Evolutionary conservation across 306 rosid species (phyloP).

Genomic region (Acacia crassicarpa): DNA sequence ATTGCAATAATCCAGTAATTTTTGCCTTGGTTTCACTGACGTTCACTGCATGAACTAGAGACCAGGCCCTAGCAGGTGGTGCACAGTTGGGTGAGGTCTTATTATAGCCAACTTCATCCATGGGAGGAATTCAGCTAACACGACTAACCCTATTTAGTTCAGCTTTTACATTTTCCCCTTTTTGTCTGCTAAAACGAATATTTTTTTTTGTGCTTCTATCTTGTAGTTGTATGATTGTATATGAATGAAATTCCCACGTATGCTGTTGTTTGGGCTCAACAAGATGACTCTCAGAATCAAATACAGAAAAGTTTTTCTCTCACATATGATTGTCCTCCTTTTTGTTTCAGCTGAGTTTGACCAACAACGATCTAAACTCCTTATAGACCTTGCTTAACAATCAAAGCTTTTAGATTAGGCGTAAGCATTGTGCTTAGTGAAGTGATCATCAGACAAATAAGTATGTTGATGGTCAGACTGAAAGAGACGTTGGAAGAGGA

Average conservation of each 20-base stretch:
- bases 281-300: neutral
- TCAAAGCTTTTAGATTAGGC: constrained; percentile 1
- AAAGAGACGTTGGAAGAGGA: neutral
- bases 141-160: constrained; percentile 26
- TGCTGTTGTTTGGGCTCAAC: neutral
- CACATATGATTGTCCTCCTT: neutral
- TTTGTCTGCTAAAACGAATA: neutral
- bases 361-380: neutral
- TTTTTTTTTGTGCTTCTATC: constrained; percentile 5
- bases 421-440: neutral
- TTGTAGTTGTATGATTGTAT: constrained; percentile 16
- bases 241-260: constrained; percentile 17
- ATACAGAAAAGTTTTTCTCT: neutral
- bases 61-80: neutral
- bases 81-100: constrained; percentile 45
- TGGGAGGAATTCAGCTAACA: constrained; percentile 38
- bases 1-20: constrained; percentile 44
- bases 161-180: neutral
- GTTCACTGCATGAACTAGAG: constrained; percentile 9
- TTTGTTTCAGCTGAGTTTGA: constrained; percentile 2
- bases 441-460: neutral
- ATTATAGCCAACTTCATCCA: constrained; percentile 41
- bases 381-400: neutral
- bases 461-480: neutral
- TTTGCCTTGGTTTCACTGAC: constrained; percentile 7